Percentiles rank a stretch among this genome's conserved stretches.
These are phyloP conservation scores for Phylloporus sp. DNA, from an alignment of 768 basidiomycete genomes.

Conservation along the genomic window DNA sequence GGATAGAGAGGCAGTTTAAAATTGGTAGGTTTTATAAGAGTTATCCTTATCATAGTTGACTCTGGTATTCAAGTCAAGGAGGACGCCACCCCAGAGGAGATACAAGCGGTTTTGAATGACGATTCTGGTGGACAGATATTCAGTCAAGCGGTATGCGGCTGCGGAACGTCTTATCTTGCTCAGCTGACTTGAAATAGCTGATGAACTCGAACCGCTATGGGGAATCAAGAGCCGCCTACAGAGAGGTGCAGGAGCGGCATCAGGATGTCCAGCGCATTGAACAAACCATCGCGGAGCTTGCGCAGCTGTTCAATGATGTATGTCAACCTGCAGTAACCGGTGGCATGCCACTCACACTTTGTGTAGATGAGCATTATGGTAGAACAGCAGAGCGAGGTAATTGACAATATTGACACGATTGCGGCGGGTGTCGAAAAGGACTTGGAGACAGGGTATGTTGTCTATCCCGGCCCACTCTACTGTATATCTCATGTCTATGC, in stretches of 20 bases:
- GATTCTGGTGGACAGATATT: slow-evolving; percentile 83
- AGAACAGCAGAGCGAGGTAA: slow-evolving; percentile 89
- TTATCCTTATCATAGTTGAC: background rate
- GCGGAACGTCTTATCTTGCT: background rate
- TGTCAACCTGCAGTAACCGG: slow-evolving; percentile 20
- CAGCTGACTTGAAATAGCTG: slow-evolving; percentile 45
- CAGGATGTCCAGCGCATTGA: slow-evolving; percentile 96
- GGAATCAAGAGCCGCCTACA: slow-evolving; percentile 84
- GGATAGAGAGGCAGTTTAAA: slow-evolving; percentile 82
- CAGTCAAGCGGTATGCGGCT: slow-evolving; percentile 66
- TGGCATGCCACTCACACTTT: slow-evolving; percentile 2
- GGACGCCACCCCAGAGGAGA: slow-evolving; percentile 86
- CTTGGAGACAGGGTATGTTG: slow-evolving; percentile 73
- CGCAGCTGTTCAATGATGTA: slow-evolving; percentile 94
- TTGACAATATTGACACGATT: slow-evolving; percentile 77
- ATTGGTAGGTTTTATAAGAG: slow-evolving; percentile 51
- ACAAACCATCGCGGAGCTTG: slow-evolving; percentile 86
- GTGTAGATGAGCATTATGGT: slow-evolving; percentile 89
- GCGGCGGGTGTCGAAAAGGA: slow-evolving; percentile 77
- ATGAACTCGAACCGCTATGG: slow-evolving; percentile 90
- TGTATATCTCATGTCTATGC: slow-evolving; percentile 2
- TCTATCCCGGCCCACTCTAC: background rate
- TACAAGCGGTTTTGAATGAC: slow-evolving; percentile 82
- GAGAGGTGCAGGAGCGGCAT: slow-evolving; percentile 96
- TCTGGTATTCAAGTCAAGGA: slow-evolving; percentile 65